phyloP scores from a whole-genome alignment of 2,329 filamentous ascomycete species.

The Didymella sp. region DNA sequence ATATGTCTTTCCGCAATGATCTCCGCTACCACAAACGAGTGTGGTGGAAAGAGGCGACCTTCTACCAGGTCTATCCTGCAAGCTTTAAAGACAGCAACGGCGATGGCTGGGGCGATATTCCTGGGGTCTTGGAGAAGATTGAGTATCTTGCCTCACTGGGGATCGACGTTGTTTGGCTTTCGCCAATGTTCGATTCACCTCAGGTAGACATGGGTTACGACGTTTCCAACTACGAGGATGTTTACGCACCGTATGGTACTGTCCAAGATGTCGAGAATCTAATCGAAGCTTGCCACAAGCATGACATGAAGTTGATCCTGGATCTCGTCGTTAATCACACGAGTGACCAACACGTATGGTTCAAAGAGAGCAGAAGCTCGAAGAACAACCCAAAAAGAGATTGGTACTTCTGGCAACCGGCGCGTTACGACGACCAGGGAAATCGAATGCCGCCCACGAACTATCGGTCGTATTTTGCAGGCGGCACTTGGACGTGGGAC shows the following conservation, averaged over 20 bases:
- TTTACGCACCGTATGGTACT: constrained; percentile 71
- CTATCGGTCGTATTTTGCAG: constrained; percentile 52
- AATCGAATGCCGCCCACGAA: constrained; percentile 66
- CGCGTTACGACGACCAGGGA: constrained; percentile 61
- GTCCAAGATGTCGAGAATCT: constrained; percentile 69
- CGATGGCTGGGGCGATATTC: constrained; percentile 67
- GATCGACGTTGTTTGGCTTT: constrained; percentile 71
- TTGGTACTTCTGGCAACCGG: constrained; percentile 74
- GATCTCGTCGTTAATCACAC: constrained; percentile 83
- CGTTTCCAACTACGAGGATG: constrained; percentile 70
- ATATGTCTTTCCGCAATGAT: constrained; percentile 38
- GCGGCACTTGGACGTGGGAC: constrained; percentile 54
- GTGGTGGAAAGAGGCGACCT: constrained; percentile 57
- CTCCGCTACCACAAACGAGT: constrained; percentile 32
- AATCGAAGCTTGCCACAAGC: constrained; percentile 65
- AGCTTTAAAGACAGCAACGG: constrained; percentile 61
- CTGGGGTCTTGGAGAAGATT: constrained; percentile 68
- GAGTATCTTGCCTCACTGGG: constrained; percentile 64
- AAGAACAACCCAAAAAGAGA: constrained; percentile 69
- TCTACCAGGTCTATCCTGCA: constrained; percentile 56
- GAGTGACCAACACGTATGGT: constrained; percentile 74
- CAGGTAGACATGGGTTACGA: constrained; percentile 76
- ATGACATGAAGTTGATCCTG: constrained; percentile 74
- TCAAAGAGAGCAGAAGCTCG: constrained; percentile 68
- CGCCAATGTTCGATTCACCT: constrained; percentile 69